Conservation (phyloP, 2,329 filamentous ascomycete genomes). For the Dactylellina cionopaga region DNA sequence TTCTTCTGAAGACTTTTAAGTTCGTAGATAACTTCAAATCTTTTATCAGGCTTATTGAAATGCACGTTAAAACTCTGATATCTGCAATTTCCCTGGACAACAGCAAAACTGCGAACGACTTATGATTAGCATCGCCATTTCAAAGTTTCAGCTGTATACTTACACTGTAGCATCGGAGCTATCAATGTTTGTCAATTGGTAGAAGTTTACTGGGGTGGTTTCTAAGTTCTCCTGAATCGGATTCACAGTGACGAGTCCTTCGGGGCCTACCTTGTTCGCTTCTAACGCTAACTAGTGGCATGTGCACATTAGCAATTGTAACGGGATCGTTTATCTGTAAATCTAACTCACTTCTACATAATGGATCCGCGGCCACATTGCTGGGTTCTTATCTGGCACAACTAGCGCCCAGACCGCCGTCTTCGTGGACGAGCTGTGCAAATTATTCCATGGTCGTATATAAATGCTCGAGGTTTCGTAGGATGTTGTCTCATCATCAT, state of each 20-base stretch:
- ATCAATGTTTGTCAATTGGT: constrained; percentile 5
- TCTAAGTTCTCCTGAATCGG: not conserved
- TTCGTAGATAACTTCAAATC: constrained; percentile 25
- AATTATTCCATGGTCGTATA: constrained; percentile 21
- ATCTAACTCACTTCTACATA: constrained; percentile 21
- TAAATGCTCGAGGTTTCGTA: constrained; percentile 10
- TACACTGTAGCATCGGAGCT: not conserved
- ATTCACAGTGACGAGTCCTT: not conserved
- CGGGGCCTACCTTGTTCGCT: not conserved
- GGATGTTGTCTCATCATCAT: not conserved
- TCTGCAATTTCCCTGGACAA: constrained; percentile 11
- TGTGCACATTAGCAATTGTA: not conserved
- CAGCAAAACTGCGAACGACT: constrained; percentile 27
- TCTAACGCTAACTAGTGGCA: constrained; percentile 3
- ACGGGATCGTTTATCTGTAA: not conserved
- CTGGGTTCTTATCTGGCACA: not conserved
- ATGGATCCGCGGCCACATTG: not conserved
- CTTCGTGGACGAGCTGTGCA: not conserved
- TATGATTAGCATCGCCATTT: too few relatives aligned
- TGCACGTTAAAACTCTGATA: constrained; percentile 22
- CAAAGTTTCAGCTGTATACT: too few relatives aligned
- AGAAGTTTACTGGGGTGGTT: not conserved
- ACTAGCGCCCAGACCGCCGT: constrained; percentile 14
- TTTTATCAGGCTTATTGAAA: not conserved
- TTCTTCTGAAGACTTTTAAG: constrained; percentile 1